phyloP scores from a whole-genome alignment of 148 eudicot species.

The Cornus controversa region DNA sequence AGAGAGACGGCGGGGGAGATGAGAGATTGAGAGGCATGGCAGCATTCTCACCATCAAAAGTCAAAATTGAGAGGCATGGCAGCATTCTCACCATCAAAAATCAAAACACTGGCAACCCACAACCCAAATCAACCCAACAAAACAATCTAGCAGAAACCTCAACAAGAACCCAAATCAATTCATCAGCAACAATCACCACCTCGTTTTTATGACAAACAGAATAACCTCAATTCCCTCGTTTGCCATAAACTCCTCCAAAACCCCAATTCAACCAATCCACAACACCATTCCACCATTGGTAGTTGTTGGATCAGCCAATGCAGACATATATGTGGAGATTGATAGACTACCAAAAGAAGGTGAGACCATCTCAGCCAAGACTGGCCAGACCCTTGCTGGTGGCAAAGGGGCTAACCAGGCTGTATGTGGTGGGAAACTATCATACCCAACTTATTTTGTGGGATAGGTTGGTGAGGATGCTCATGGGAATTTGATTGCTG shows the following conservation, averaged over 20 bases:
- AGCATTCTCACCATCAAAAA: slow-evolving; percentile 30
- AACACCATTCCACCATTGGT: slow-evolving; percentile 52
- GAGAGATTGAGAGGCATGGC: slow-evolving; percentile 37
- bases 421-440: slow-evolving; percentile 65
- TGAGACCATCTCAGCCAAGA: slow-evolving; percentile 79
- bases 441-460: slow-evolving; percentile 75
- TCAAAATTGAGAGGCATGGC: slow-evolving; percentile 32
- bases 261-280: slow-evolving; percentile 5
- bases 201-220: too few species aligned
- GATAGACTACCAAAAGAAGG: slow-evolving; percentile 75
- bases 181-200: background rate
- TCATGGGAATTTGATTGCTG: slow-evolving; percentile 65
- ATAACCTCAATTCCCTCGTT: slow-evolving; percentile 34
- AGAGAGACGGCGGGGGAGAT: slow-evolving; percentile 16
- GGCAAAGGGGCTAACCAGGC: slow-evolving; percentile 98
- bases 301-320: slow-evolving; percentile 97
- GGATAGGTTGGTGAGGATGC: slow-evolving; percentile 92
- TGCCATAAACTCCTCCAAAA: slow-evolving; percentile 36
- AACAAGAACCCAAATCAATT: slow-evolving; percentile 2
- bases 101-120: slow-evolving; percentile 27
- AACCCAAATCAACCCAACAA: slow-evolving; percentile 17
- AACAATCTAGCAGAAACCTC: slow-evolving; percentile 6
- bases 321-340: slow-evolving; percentile 90
- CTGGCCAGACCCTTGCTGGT: slow-evolving; percentile 84
- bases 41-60: slow-evolving; percentile 31